These are phyloP conservation scores for Amborella trichopoda DNA, from an alignment of 164 flowering plant species.

Conservation along the genomic window DNA sequence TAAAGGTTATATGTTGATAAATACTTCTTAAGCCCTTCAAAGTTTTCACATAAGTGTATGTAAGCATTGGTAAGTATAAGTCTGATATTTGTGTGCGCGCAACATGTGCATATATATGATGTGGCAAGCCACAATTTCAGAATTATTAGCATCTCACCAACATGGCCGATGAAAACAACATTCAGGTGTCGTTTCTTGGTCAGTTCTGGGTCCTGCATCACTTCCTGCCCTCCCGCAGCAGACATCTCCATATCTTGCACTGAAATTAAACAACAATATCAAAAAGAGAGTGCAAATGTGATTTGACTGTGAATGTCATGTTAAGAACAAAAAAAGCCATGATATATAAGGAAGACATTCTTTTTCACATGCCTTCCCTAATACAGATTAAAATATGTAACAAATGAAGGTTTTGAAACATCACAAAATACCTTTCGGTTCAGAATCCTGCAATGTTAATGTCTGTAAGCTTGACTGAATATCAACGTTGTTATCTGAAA, in stretches of 20 bases:
- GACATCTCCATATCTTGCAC: constrained; percentile 31
- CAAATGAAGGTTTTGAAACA: not conserved
- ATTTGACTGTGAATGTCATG: not conserved
- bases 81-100: no score
- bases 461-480: constrained; percentile 11
- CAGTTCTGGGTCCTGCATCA: constrained; percentile 25
- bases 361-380: not conserved
- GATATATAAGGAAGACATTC: not conserved
- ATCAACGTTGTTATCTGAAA: constrained; percentile 16
- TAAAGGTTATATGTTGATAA: no score
- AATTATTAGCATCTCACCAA: constrained; percentile 42
- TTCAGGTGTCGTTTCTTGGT: constrained; percentile 69
- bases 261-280: constrained; percentile 4
- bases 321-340: not conserved
- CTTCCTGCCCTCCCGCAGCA: constrained; percentile 26
- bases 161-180: constrained; percentile 94
- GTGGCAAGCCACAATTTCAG: not conserved
- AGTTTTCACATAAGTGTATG: not conserved
- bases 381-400: not conserved
- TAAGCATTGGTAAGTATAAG: not conserved
- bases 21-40: not conserved
- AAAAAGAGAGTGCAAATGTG: not conserved
- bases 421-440: constrained; percentile 20
- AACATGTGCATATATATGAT: not conserved
- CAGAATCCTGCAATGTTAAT: no score